Percentiles rank a stretch among this genome's conserved stretches.
Evolutionary conservation across 108 stramenopile species (phyloP).

Genomic region (Nitzschia sp.): DNA sequence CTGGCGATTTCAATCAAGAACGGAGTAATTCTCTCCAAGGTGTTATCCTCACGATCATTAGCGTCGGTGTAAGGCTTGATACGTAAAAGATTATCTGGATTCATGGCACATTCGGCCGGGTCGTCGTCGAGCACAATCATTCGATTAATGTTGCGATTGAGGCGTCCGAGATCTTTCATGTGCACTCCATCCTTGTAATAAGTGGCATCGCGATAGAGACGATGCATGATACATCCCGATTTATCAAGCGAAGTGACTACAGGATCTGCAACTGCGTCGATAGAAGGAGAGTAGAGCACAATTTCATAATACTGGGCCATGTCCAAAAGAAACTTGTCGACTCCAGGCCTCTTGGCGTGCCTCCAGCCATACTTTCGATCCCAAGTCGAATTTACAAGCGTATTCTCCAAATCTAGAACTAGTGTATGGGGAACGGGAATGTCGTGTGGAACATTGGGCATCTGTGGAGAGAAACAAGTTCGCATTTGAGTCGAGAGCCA

Average conservation of each 20-base stretch:
- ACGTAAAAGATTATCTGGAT: conserved; percentile 93
- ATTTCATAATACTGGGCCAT: conserved; percentile 97
- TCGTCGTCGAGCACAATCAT: conserved; percentile 96
- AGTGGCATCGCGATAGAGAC: conserved; percentile 92
- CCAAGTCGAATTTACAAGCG: conserved; percentile 90
- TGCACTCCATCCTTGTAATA: conserved; percentile 91
- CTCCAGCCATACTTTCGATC: conserved; percentile 95
- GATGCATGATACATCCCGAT: conserved; percentile 90
- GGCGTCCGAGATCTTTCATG: conserved; percentile 88
- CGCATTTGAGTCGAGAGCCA: background rate
- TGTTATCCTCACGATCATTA: conserved; percentile 68
- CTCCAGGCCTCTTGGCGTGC: conserved; percentile 95
- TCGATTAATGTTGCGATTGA: conserved; percentile 89
- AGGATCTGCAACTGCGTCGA: conserved; percentile 84
- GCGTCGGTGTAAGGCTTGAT: conserved; percentile 93
- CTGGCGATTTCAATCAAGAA: conserved; percentile 86
- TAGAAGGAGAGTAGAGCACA: conserved; percentile 86
- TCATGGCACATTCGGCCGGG: conserved; percentile 75
- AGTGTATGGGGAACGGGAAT: conserved; percentile 91
- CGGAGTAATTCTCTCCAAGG: conserved; percentile 82
- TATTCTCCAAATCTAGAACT: conserved; percentile 95
- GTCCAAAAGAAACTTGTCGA: conserved; percentile 89
- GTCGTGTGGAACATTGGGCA: conserved; percentile 91
- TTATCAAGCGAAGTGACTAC: conserved; percentile 83
- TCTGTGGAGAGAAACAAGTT: conserved; percentile 33